Conservation (phyloP, 2,329 filamentous ascomycete genomes). For the Pestalotiopsis sp. region DNA sequence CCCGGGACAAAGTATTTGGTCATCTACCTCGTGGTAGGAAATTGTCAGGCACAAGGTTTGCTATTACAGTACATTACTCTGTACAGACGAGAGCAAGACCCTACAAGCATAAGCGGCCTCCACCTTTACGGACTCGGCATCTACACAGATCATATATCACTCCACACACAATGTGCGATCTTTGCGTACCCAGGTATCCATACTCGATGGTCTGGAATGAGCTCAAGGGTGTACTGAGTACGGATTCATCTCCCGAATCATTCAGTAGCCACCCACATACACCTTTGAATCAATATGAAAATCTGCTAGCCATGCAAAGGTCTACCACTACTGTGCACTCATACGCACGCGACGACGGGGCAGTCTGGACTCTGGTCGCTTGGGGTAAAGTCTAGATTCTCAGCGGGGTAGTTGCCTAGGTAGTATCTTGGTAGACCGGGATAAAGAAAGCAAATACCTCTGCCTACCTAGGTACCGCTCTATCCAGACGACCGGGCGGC, state of each 20-base stretch:
- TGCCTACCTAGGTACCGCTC: background rate
- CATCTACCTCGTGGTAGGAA: background rate
- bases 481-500: background rate
- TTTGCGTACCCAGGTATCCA: background rate
- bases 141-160: background rate
- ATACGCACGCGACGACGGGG: background rate
- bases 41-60: background rate
- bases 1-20: background rate
- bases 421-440: background rate
- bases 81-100: background rate
- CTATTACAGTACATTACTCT: background rate
- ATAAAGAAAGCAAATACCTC: conserved; percentile 4
- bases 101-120: conserved; percentile 9
- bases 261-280: no score
- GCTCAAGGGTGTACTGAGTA: no score
- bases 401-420: background rate
- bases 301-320: background rate
- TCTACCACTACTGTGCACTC: background rate
- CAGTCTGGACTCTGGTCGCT: background rate
- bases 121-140: background rate
- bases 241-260: no score
- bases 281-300: no score
- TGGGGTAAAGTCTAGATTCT: conserved; percentile 1
- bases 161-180: background rate
- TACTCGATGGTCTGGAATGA: no score